Percentiles rank a stretch among this genome's conserved stretches.
Conservation (phyloP, 2,329 filamentous ascomycete species). For the Penicillium paneum region DNA sequence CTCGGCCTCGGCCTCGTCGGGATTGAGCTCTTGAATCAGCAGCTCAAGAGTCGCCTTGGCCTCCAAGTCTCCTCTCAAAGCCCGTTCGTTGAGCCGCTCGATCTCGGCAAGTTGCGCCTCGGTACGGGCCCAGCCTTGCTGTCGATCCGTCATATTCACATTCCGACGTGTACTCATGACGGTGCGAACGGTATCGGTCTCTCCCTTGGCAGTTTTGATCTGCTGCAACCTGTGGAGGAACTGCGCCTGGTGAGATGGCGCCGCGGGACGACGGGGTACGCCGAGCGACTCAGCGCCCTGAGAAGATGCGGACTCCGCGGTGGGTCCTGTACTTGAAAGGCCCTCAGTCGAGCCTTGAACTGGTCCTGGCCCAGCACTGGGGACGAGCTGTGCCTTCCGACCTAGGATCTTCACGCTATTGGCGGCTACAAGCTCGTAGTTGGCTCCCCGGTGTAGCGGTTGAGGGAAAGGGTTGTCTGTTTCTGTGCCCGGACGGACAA, state of each 20-base stretch:
- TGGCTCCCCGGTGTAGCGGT: constrained; percentile 41
- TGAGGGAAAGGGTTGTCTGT: constrained; percentile 32
- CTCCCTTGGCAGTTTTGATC: constrained; percentile 62
- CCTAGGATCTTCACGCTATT: constrained; percentile 69
- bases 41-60: constrained; percentile 37
- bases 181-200: constrained; percentile 63
- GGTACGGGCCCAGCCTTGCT: constrained; percentile 38
- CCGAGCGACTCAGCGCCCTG: constrained; percentile 1
- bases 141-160: constrained; percentile 30
- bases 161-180: constrained; percentile 49
- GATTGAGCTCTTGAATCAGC: constrained; percentile 14
- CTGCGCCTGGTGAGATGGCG: constrained; percentile 44
- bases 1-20: background rate
- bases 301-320: background rate
- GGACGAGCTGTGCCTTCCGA: constrained; percentile 59
- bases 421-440: constrained; percentile 69
- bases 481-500: constrained; percentile 49
- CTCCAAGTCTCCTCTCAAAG: constrained; percentile 36
- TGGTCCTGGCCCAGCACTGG: constrained; percentile 34
- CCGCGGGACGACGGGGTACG: constrained; percentile 25
- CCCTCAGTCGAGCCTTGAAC: background rate
- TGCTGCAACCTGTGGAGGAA: constrained; percentile 66
- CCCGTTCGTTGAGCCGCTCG: constrained; percentile 35
- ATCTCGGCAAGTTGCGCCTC: constrained; percentile 39
- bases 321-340: background rate